These are phyloP conservation scores for Psidium friedrichsthalianum DNA, from an alignment of 345 rosid genomes.

Conservation along the genomic window DNA sequence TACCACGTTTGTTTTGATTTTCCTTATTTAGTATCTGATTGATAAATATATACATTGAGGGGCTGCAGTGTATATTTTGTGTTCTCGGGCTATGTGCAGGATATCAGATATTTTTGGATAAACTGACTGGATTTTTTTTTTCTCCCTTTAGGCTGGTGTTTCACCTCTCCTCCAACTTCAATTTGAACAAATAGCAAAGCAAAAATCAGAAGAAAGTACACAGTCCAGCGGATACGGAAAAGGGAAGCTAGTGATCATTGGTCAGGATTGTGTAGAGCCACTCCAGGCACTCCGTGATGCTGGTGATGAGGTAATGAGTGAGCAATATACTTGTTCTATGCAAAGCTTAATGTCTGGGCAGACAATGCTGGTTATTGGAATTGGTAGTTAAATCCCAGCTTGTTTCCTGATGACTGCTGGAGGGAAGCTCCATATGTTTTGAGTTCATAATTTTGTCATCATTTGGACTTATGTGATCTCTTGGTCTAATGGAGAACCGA, in stretches of 20 bases:
- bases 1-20: not conserved
- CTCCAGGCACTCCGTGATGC: slow-evolving; percentile 76
- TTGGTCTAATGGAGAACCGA: not conserved
- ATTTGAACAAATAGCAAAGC: slow-evolving; percentile 51
- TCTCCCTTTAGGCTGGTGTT: slow-evolving; percentile 49
- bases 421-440: not conserved
- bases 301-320: slow-evolving; percentile 52
- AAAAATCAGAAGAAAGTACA: slow-evolving; percentile 15
- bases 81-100: not conserved
- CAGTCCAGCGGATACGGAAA: slow-evolving; percentile 27
- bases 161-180: slow-evolving; percentile 66
- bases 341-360: not conserved
- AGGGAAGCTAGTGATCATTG: slow-evolving; percentile 64
- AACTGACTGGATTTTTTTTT: not conserved
- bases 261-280: slow-evolving; percentile 89
- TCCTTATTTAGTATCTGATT: not conserved
- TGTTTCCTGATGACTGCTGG: not conserved
- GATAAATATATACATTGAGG: not conserved
- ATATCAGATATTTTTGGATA: not conserved
- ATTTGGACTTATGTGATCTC: not conserved
- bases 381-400: not conserved
- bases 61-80: not conserved
- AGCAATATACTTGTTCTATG: not conserved
- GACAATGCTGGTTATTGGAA: not conserved
- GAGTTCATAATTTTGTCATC: not conserved